Evolutionary conservation across 495 filamentous ascomycete species (phyloP), one percentile per base, ranked within the genome.

Genomic region (Hypoxylon trugodes): DNA sequence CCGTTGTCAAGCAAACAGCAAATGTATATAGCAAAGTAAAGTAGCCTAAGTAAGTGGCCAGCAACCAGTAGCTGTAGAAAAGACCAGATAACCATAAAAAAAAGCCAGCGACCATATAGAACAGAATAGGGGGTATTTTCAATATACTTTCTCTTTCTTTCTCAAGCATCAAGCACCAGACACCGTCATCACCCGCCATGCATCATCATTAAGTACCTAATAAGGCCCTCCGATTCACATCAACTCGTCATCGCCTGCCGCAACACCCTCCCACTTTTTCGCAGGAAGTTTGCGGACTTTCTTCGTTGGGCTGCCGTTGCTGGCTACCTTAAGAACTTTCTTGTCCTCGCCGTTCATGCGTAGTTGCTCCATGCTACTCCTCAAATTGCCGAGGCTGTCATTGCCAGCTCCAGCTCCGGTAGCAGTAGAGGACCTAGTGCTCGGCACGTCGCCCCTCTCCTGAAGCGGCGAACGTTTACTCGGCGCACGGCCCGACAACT

Each of bases 391-490:
- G 15, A 70, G 47, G n/a, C n/a, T n/a, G n/a, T n/a, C n/a, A n/a
- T n/a, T n/a, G n/a, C n/a, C n/a, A n/a, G n/a, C n/a, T n/a, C n/a
- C 0, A 47, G 59, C 2, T 59, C 63, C 0, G 26, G 10, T 22
- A 2, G 40, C 35, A 1, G 18, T 36, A 4, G 66, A 59, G 15
- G 69, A 33, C 33, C 57, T 69, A 2, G 28, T 30, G 53, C 51
- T 69, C 10, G 70, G 59, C 25, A 72, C 26, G 33, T 76, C 74
- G 28, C 71, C 73, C 10, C 79, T 62, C 66, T 82, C 79, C 45
- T 71, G 69, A 7, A 82, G 70, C 6, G 82, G 82, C 43, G 70
- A 59, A 13, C 82, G 69, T 57, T 77, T 81, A 24, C 65, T 73
- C 1, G 77, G 78, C 13, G 75, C 76, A 56, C 77, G 71, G 25